Evolutionary conservation across 768 basidiomycete genomes (phyloP).

Genomic region (Psilocybe cubensis): DNA sequence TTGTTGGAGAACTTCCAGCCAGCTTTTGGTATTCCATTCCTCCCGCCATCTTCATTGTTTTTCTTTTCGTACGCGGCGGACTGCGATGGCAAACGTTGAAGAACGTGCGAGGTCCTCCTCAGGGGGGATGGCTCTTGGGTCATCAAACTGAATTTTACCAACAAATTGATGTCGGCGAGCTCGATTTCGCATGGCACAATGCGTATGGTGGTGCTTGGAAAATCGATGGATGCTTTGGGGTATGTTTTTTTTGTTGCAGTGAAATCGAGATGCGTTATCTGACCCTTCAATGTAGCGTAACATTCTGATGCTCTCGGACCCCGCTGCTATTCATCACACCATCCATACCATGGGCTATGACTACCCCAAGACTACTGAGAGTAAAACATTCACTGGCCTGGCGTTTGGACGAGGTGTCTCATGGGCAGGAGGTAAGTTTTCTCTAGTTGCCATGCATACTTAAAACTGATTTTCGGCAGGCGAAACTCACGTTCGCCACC

Average conservation of each 20-base stretch:
- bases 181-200: constrained; percentile 13
- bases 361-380: constrained; percentile 12
- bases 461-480: neutral
- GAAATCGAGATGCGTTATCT: neutral
- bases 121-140: constrained; percentile 6
- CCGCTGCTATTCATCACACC: constrained; percentile 8
- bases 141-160: constrained; percentile 11
- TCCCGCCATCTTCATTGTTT: neutral
- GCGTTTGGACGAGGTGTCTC: constrained; percentile 8
- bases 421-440: constrained; percentile 15
- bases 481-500: constrained; percentile 12
- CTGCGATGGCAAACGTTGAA: constrained; percentile 11
- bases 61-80: constrained; percentile 6
- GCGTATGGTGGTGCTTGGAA: constrained; percentile 14
- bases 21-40: constrained; percentile 1
- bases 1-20: neutral
- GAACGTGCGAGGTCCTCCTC: constrained; percentile 7
- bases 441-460: neutral
- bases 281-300: constrained; percentile 4
- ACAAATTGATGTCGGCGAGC: constrained; percentile 12
- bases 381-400: constrained; percentile 10
- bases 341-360: constrained; percentile 14
- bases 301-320: constrained; percentile 12
- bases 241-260: neutral
- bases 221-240: constrained; percentile 12